Evolutionary conservation across 495 filamentous ascomycete genomes (phyloP).

Genomic region (Cryomyces minteri): DNA sequence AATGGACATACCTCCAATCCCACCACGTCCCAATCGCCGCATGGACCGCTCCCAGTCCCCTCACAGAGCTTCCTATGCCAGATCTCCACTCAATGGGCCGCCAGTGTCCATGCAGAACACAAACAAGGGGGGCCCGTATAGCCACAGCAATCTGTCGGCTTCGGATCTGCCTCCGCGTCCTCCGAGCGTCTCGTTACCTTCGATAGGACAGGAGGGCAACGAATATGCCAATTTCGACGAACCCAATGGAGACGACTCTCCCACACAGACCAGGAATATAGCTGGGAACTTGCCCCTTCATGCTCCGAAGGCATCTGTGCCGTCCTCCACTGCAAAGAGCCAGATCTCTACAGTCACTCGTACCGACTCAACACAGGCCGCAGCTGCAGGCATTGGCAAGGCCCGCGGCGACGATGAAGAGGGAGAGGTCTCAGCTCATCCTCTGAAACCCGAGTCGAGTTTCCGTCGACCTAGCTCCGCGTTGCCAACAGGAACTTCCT

Average conservation of each 20-base stretch:
- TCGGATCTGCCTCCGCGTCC: constrained; percentile 38
- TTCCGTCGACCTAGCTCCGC: constrained; percentile 32
- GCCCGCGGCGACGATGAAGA: constrained; percentile 41
- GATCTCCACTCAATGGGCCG: constrained; percentile 66
- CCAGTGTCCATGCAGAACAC: constrained; percentile 27
- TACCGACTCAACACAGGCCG: constrained; percentile 71
- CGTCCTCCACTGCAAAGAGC: constrained; percentile 57
- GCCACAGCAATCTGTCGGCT: constrained; percentile 22
- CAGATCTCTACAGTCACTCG: constrained; percentile 67
- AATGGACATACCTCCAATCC: constrained; percentile 34
- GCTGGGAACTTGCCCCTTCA: constrained; percentile 69
- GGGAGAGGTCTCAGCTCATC: constrained; percentile 12
- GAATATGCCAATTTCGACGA: constrained; percentile 58
- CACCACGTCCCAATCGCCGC: constrained; percentile 43
- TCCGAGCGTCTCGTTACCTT: constrained; percentile 63
- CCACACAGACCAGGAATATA: constrained; percentile 58
- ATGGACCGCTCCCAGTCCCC: constrained; percentile 66
- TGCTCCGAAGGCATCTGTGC: constrained; percentile 77
- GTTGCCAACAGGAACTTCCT: constrained; percentile 28
- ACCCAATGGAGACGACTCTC: constrained; percentile 15
- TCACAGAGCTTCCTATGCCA: constrained; percentile 56
- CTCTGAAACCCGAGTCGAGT: constrained; percentile 26
- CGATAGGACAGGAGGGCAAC: constrained; percentile 71
- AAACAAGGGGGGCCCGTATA: constrained; percentile 16
- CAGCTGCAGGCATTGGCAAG: constrained; percentile 62